Evolutionary conservation across 78 protist species (phyloP), one percentile per base, ranked within the genome.

Genomic region (Guillardia theta): DNA sequence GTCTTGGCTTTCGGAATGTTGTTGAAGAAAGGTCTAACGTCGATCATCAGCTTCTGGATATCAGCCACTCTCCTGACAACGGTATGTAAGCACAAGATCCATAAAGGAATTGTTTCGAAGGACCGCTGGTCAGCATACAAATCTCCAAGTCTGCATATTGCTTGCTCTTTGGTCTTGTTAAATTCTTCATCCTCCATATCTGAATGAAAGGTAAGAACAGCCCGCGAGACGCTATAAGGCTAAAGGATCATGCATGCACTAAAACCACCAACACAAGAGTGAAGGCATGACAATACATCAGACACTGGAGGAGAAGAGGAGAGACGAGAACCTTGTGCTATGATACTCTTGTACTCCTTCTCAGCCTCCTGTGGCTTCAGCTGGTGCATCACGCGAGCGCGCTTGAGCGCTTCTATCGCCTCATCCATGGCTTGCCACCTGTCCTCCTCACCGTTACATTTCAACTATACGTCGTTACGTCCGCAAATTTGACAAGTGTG

Each of bases 1-100:
- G 99, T 98, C 95, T 95, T 94, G 54, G 99, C 98, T 95, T 98
- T 98, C 33, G 99, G 96, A 6, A 98, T 94, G 64, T 47, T 44
- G 37, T 83, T 94, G 92, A 97, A 97, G 94, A 96, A 93, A 1
- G 97, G 95, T 1, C 96, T 83, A 48, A 96, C 93, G 27, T 6
- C 0, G 1, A 22, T 10, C 50, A 96, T 15, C 48, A 96, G 88
- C 76, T 36, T 30, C 36, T 43, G 46, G 77, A 88, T 33, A n/a
- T 53, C 77, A 19, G 6, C 77, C 19, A 33, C 93, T 8, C 93
- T 64, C 5, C 78, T 87, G 64, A 41, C 45, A 5, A 47, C 53
- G n/a, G n/a, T n/a, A n/a, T n/a, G n/a, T n/a, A n/a, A n/a, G n/a
- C n/a, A n/a, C n/a, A n/a, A n/a, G n/a, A n/a, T n/a, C n/a, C n/a